Conservation (phyloP, 1,139 yeast species). For the Geotrichum restrictum region DNA sequence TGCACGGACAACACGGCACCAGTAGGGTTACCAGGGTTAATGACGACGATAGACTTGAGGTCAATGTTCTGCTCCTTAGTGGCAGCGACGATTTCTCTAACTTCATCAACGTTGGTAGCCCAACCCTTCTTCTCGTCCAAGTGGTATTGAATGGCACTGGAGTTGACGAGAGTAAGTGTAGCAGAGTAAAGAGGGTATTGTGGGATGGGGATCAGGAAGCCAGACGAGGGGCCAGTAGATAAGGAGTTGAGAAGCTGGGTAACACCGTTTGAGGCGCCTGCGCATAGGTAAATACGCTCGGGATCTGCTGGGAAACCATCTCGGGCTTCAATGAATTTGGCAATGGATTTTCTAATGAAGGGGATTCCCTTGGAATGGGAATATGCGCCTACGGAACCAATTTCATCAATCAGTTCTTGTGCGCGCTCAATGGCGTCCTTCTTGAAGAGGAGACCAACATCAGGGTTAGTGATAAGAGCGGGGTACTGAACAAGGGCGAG, state of each 20-base stretch:
- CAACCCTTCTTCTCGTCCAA: constrained; percentile 75
- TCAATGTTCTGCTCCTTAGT: constrained; percentile 54
- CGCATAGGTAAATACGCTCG: constrained; percentile 72
- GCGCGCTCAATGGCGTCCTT: constrained; percentile 75
- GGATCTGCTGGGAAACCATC: constrained; percentile 65
- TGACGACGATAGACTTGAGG: constrained; percentile 80
- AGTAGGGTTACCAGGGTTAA: constrained; percentile 97
- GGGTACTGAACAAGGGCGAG: constrained; percentile 84
- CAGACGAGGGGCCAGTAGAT: constrained; percentile 62
- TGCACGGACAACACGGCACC: constrained; percentile 70
- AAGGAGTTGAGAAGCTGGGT: constrained; percentile 67
- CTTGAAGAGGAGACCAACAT: constrained; percentile 46
- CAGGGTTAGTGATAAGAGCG: constrained; percentile 47
- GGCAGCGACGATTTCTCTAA: constrained; percentile 53
- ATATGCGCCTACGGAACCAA: constrained; percentile 90
- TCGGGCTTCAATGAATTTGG: constrained; percentile 68
- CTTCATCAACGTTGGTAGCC: constrained; percentile 71
- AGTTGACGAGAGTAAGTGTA: constrained; percentile 72
- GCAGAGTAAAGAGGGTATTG: constrained; percentile 97
- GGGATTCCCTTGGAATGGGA: constrained; percentile 87
- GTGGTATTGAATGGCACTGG: constrained; percentile 85
- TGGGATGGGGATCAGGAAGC: constrained; percentile 92
- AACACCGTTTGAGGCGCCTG: constrained; percentile 93
- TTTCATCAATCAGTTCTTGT: constrained; percentile 49
- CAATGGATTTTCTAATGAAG: constrained; percentile 67